A percentile compares a stretch with the other conserved stretches of the same genome.
phyloP scores from a whole-genome alignment of 768 basidiomycete species.

The Lactifluus rugatus region DNA sequence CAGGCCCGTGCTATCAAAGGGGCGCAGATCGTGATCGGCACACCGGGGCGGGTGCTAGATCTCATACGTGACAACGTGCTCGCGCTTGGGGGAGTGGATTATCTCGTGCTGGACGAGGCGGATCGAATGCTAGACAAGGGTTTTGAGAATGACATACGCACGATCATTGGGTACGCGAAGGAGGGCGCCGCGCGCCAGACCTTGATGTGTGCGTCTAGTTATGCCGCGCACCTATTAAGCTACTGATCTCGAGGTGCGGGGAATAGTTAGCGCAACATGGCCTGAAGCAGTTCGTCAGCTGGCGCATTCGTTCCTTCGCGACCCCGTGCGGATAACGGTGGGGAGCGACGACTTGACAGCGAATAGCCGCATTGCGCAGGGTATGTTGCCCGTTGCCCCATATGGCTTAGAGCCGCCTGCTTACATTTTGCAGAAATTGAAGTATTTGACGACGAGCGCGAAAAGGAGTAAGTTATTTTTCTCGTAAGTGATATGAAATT shows the following conservation, averaged over 20 bases:
- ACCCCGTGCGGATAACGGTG: constrained; percentile 86
- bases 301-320: constrained; percentile 75
- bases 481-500: neutral
- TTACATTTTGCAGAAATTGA: constrained; percentile 45
- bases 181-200: constrained; percentile 70
- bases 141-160: constrained; percentile 94
- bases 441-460: constrained; percentile 75
- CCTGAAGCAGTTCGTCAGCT: constrained; percentile 87
- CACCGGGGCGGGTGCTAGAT: constrained; percentile 89
- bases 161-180: constrained; percentile 71
- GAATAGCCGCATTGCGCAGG: constrained; percentile 87
- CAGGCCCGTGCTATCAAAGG: constrained; percentile 61
- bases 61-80: constrained; percentile 80
- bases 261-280: constrained; percentile 93
- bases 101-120: constrained; percentile 93
- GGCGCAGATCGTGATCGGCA: constrained; percentile 84
- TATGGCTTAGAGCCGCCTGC: neutral
- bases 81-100: constrained; percentile 80
- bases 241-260: neutral
- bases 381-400: constrained; percentile 18
- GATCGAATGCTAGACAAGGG: constrained; percentile 98
- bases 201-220: constrained; percentile 69
- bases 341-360: constrained; percentile 93
- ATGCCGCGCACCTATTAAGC: too few species aligned
- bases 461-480: constrained; percentile 62